Conservation (phyloP, 169 alveolate species). For the Cryptosporidium parvum region DNA sequence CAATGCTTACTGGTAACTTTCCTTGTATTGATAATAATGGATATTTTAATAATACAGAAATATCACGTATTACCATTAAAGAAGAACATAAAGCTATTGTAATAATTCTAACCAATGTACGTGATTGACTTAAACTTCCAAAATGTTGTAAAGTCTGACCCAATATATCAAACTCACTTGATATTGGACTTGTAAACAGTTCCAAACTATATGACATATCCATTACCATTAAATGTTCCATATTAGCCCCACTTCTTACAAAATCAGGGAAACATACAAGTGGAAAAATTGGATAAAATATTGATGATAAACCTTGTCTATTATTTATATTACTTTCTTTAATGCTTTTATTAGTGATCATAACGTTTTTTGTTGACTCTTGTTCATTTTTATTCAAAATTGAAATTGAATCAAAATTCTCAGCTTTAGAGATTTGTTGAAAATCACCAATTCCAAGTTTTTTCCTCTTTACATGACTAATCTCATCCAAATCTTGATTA, state of each 20-base stretch:
- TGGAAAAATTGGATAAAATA: conserved; percentile 12
- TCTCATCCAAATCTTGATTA: background rate
- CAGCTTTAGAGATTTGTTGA: background rate
- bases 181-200: conserved; percentile 68
- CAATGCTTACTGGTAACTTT: conserved; percentile 34
- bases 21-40: conserved; percentile 58
- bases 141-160: conserved; percentile 35
- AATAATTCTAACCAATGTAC: conserved; percentile 47
- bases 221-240: conserved; percentile 23
- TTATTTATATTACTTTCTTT: background rate
- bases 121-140: conserved; percentile 42
- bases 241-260: conserved; percentile 8
- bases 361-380: background rate
- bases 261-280: conserved; percentile 58
- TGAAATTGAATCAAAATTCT: background rate
- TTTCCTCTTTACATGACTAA: background rate
- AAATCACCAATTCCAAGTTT: background rate
- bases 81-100: conserved; percentile 69
- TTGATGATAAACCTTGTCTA: background rate
- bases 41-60: conserved; percentile 38
- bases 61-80: conserved; percentile 49
- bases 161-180: conserved; percentile 63
- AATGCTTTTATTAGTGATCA: too few relatives aligned
- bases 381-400: too few relatives aligned
- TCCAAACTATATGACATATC: conserved; percentile 37